Base-by-base conservation (phyloP, 805 yeast species). In the Sugiyamaella americana region DNA sequence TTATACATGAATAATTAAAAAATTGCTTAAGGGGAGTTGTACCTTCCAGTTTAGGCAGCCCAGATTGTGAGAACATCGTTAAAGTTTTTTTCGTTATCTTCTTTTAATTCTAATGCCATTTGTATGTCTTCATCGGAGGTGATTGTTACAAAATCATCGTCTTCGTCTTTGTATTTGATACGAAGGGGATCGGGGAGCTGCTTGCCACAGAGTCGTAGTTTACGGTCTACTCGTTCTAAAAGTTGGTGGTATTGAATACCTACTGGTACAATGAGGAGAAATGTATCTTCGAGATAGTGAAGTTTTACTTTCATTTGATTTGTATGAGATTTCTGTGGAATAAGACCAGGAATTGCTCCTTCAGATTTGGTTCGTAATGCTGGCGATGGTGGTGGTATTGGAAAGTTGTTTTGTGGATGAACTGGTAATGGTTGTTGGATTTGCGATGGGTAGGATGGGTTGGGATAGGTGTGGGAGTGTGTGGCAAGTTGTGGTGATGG, bases 101-200 rank as follows among this genome's bases (percentile, higher is more conserved):
- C 46, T 10, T 34, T 36, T 4, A 29, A 42, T 38, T 87, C 96
- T 47, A 82, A 74, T 1, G 95, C 97, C 61, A 89, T 79, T 23
- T 64, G 67, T 86, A 96, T 84, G 62, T 91, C 98, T 44, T 91
- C 97, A 51, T 83, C 84, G 26, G 87, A 78, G 54, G 81, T 84
- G 65, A 91, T 78, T 41, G 84, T 80, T 37, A 93, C 94, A 61
- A 78, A 83, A 62, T 93, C 98, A 16, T 95, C 96, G 62, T 93
- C 98, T 65, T 93, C 98, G 64, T 93, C 98, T 61, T 79, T 80
- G 62, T 87, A 91, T 63, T 81, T 82, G 51, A 93, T 72, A 57
- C 83, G 75, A 35, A 76, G 66, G 19, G 66, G 70, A 45, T 41
- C 43, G 40, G 62, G 62, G n/a, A 58, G 51, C 47, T 68, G 65